Base-by-base conservation (phyloP, 768 basidiomycete species). In the Lentinula edodes region DNA sequence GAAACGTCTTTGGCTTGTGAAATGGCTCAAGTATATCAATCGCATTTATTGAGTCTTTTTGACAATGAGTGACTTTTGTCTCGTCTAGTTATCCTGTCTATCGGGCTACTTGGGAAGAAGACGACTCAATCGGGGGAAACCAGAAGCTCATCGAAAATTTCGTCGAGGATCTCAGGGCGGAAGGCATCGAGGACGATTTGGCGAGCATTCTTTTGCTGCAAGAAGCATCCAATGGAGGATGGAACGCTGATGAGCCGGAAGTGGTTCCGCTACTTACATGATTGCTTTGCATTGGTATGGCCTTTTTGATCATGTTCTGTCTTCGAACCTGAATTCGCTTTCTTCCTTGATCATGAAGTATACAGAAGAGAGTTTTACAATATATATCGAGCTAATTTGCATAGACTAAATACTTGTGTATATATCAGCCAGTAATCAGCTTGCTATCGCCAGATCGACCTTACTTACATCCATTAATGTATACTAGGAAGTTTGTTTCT, bases 171-270 rank as follows among this genome's bases (percentile, higher is more conserved):
- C 38, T 52, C 4, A 20, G 32, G 39, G 35, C 10, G 10, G 59
- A 60, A 52, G 59, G 59, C 39, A 52, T 60, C 32, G 36, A 20
- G 16, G 51, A 52, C 23, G 51, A 60, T 52, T 1, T 13, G 15
- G 18, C 48, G 6, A 42, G 45, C 15, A 60, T 36, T 9, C 2
- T 60, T 5, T 23, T 60, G 46, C 51, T 60, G 0, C 13, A 60
- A 18, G 59, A 60, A 41, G 59, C 59, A 15, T 32, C 28, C 16
- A 12, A 42, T 41, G 59, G 59, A 5, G 59, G 59, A 10, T 60
- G 59, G 59, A 60, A 60, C 20, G 15, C 18, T 9, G 59, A 60
- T 32, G 59, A 60, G 23, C 59, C 51, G 5, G 59, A 60, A 36
- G 38, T 60, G 20, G 23, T 52, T 38, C 59, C 48, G 12, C 43